Conservation (phyloP, 1,139 yeast genomes). For the Geotrichum candidum region DNA sequence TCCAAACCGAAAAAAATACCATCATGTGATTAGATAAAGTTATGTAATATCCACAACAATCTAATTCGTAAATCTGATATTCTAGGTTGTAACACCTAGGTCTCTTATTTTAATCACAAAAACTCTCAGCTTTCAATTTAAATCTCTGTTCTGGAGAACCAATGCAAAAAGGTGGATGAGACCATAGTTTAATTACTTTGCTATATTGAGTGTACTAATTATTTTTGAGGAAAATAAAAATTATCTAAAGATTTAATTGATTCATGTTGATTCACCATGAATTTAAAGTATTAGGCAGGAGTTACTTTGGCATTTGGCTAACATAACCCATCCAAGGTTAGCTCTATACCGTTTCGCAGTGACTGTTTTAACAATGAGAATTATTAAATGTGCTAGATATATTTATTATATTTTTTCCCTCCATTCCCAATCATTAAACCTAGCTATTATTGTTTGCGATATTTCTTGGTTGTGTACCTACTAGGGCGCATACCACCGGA, state of each 20-base stretch:
- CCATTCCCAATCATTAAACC: neutral
- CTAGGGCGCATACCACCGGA: constrained; percentile 17
- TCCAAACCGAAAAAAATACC: neutral
- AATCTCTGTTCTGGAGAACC: too few relatives aligned
- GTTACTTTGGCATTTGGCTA: neutral
- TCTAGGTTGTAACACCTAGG: too few relatives aligned
- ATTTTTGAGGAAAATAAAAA: too few relatives aligned
- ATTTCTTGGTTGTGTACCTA: constrained; percentile 12
- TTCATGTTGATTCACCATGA: too few relatives aligned
- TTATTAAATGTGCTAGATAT: neutral
- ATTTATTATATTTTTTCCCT: neutral
- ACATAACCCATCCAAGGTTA: neutral
- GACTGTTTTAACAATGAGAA: neutral
- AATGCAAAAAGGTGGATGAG: too few relatives aligned
- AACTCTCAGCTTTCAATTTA: too few relatives aligned
- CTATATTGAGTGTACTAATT: too few relatives aligned
- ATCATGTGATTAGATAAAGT: neutral
- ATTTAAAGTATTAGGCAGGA: too few relatives aligned
- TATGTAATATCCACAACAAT: neutral
- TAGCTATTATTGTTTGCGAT: neutral
- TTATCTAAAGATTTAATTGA: too few relatives aligned
- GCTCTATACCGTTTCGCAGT: neutral
- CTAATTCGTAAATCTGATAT: too few relatives aligned
- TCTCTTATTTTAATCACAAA: too few relatives aligned
- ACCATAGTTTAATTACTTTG: too few relatives aligned